Evolutionary conservation across 2,329 filamentous ascomycete genomes (phyloP), one percentile per base, ranked within the genome.

Genomic region (Arthrobotrys conoides): DNA sequence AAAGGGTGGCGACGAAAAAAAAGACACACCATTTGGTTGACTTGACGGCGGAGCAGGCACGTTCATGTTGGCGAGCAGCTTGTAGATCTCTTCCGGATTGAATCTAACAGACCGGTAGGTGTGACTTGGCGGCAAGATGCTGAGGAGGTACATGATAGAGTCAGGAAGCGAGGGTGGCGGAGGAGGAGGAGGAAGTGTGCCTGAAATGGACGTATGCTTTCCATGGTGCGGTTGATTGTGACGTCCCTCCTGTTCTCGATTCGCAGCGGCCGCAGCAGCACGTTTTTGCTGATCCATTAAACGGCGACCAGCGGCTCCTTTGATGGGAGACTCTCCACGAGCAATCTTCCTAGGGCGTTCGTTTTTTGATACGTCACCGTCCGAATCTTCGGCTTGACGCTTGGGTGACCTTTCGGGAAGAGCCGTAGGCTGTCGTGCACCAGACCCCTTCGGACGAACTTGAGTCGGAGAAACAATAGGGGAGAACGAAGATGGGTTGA

Each of bases 301-400:
- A 41, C 94, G 91, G 71, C 94, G 91, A 27, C 93, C 93, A 44
- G 95, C 93, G 0, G 93, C 93, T 14, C 93, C 93, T 84, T 98
- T 99, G 44, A 98, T 88, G 0, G 96, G 96, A 4, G 95, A 98
- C 71, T 93, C 94, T n/a, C 92, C 94, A 53, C 96, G 90, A 61
- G 91, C 89, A 65, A 97, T 88, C 84, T 98, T 97, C 81, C 94
- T 92, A 0, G 94, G 93, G 20, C 92, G 91, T 81, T 90, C 90
- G 41, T 81, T 80, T 27, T 82, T 81, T 16, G 80, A 80, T 44
- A 88, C 86, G 69, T 91, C 90, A 78, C 91, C 94, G 75, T 94
- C 92, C 2, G 85, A 84, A 71, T 80, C 82, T 84, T 86, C 9
- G 84, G 86, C 79, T n/a, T 80, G 83, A n/a, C 85, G 83, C 76